Evolutionary conservation across 331 rosid species (phyloP).

Genomic region (Malus hybrid): DNA sequence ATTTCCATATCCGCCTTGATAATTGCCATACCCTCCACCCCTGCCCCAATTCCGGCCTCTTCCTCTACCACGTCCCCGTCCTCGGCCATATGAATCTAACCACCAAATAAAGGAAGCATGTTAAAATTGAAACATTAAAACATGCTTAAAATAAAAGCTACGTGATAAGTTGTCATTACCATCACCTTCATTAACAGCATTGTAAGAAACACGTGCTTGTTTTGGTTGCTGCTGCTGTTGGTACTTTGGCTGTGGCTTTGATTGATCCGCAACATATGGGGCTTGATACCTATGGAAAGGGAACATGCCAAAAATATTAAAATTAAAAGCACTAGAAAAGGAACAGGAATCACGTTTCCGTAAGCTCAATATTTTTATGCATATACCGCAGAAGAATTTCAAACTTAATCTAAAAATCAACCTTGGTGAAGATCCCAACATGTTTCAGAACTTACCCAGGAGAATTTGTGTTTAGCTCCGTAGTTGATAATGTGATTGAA

Average conservation of each 20-base stretch:
- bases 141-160: background rate
- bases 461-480: slow-evolving; percentile 62
- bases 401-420: background rate
- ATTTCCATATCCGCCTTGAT: too few species aligned
- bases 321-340: background rate
- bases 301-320: background rate
- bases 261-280: slow-evolving; percentile 54
- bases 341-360: background rate
- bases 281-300: slow-evolving; percentile 59
- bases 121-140: slow-evolving; percentile 5
- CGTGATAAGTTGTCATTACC: background rate
- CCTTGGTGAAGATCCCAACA: background rate
- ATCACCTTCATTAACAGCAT: slow-evolving; percentile 75
- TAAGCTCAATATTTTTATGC: background rate
- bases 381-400: background rate
- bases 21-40: slow-evolving; percentile 33
- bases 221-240: slow-evolving; percentile 23
- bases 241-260: slow-evolving; percentile 36
- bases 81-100: slow-evolving; percentile 74
- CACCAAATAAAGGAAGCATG: slow-evolving; percentile 6
- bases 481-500: slow-evolving; percentile 64
- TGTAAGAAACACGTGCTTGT: slow-evolving; percentile 59
- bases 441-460: slow-evolving; percentile 57
- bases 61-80: slow-evolving; percentile 84
- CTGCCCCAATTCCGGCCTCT: slow-evolving; percentile 86